Base-by-base conservation (phyloP, 768 basidiomycete species). In the Psilocybe cyanescens region DNA sequence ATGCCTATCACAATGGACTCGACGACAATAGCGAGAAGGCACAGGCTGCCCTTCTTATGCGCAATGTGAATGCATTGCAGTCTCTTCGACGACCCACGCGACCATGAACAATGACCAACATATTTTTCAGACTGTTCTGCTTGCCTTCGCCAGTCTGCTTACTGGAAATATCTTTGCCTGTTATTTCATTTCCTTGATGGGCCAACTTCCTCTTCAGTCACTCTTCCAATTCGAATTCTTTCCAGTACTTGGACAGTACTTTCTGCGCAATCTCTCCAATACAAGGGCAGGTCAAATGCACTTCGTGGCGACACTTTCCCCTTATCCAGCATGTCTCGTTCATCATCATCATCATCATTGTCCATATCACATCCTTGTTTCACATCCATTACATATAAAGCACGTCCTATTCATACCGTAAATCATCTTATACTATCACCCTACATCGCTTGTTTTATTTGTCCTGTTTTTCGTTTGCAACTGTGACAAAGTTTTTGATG, bases 1-100 rank as follows among this genome's bases (percentile, higher is more conserved):
- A 59, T 39, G 58, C 58, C 9, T 67, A 67, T 48, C 64, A 63
- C 41, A 33, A 59, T 41, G 50, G 33, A 11, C 48, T 63, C 11
- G 60, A 57, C 44, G 52, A 44, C 14, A 58, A 64, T 8, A 44
- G 37, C 19, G 64, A 59, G 12, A 67, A 67, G 45, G 52, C 53
- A 19, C 39, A 53, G 29, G 61, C 64, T 28, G 55, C 62, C 4
- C 37, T 67, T 29, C 49, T 65, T 24, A 33, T 63, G n/a, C 53
- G 56, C n/a, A 31, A 12, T 44, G 11, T 44, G 41, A 0, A 12
- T 16, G 41, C 41, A 12, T 44, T 16, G 41, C 41, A n/a, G 14
- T 16, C 41, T 12, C 8, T 44, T 11, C 14, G 33, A 35, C 7
- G 33, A 35, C 33, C 6, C 33, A 11, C 11, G 6, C 33, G 24